Percentiles rank a stretch among this genome's conserved stretches.
Conservation (phyloP, 441 rosid species). For the California macrophylla region DNA sequence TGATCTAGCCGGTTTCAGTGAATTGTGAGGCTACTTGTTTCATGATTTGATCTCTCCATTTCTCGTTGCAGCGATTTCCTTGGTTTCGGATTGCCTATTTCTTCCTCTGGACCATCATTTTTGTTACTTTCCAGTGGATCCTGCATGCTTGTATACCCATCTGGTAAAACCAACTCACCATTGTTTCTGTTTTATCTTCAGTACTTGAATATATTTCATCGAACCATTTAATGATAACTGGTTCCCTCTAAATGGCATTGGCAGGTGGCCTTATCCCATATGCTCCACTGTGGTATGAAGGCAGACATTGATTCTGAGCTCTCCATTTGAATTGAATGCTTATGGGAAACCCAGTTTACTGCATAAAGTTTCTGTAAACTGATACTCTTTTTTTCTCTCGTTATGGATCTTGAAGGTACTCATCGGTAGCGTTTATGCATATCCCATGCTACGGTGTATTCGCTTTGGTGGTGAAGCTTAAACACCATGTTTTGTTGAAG, state of each 20-base stretch:
- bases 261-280: slow-evolving; percentile 95
- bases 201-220: not conserved
- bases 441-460: slow-evolving; percentile 74
- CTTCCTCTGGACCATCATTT: slow-evolving; percentile 71
- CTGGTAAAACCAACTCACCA: slow-evolving; percentile 42
- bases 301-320: not conserved
- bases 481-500: slow-evolving; percentile 46
- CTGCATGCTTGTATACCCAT: slow-evolving; percentile 51
- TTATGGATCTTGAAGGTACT: slow-evolving; percentile 47
- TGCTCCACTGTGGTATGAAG: slow-evolving; percentile 78
- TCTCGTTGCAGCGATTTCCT: slow-evolving; percentile 62
- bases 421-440: slow-evolving; percentile 76
- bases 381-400: slow-evolving; percentile 3
- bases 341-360: not conserved
- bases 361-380: not conserved
- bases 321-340: not conserved
- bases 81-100: slow-evolving; percentile 83
- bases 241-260: not conserved
- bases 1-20: not conserved
- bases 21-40: not conserved
- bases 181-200: not conserved
- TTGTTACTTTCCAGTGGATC: slow-evolving; percentile 75
- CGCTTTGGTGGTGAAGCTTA: slow-evolving; percentile 57
- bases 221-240: not conserved
- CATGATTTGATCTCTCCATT: not conserved